Evolutionary conservation across 1,284 basidiomycete genomes (phyloP), one percentile per base, ranked within the genome.

Genomic region (Phenoliferia sp.): DNA sequence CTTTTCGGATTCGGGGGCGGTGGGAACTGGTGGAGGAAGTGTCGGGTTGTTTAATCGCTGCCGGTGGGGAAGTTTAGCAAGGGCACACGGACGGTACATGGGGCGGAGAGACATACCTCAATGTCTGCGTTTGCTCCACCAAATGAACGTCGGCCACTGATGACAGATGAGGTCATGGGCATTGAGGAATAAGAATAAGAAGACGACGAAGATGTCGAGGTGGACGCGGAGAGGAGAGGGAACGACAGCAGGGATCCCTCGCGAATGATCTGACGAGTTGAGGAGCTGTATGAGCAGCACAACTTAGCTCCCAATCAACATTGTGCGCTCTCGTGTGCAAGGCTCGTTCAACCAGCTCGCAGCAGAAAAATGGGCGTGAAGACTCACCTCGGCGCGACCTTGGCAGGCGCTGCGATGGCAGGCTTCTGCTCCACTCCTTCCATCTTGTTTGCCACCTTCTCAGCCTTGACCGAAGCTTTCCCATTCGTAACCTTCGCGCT

Each of bases 51-150:
- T 72, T 28, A 70, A 60, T 63, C 59, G 69, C 66, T 69, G 68
- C 7, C 17, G 32, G 1, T 29, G 32, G 10, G 3, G 22, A 4
- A 36, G 29, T 16, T 44, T 9, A 2, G 56, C 16, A 1, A 1
- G 3, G n/a, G 35, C 9, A 33, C 2, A 16, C 22, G 31, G 36
- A 2, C 9, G 16, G 39, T 6, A 26, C 10, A 28, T 33, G 44
- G 12, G 17, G 35, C 9, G 3, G 35, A 19, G 10, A 26, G 35
- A 39, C 66, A 32, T 28, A 69, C 70, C 52, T 72, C 71, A 28
- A 72, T 72, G 33, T 72, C 71, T 26, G 67, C 32, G 50, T 72
- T 70, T 3, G 71, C 71, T 7, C 71, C 71, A 3, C 66, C 66
- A 16, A 68, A 72, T 22, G 59, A 62, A 6, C 69, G 39, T 7